These are phyloP conservation scores for Nidula niveotomentosa DNA, from an alignment of 1,284 basidiomycete species.

Conservation along the genomic window DNA sequence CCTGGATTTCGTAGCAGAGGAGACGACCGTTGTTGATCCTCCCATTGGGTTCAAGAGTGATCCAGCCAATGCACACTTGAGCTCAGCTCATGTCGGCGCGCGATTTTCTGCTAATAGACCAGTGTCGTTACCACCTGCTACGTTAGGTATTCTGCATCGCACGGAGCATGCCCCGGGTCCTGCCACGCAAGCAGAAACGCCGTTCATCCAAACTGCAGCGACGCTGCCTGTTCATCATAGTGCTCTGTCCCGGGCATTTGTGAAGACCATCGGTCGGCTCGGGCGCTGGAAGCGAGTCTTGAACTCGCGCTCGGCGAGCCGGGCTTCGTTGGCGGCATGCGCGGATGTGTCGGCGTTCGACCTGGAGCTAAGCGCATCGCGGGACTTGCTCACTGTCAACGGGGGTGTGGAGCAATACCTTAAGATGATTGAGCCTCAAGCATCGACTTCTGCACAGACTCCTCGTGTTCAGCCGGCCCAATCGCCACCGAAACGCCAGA, in stretches of 20 bases:
- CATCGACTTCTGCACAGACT: no score
- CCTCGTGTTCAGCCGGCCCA: background rate
- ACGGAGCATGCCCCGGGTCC: constrained; percentile 37
- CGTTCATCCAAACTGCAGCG: constrained; percentile 37
- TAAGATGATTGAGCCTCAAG: constrained; percentile 47
- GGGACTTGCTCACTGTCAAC: constrained; percentile 57
- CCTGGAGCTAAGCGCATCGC: constrained; percentile 55
- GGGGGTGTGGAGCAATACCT: constrained; percentile 69
- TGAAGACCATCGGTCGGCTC: constrained; percentile 78
- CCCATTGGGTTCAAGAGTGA: constrained; percentile 14
- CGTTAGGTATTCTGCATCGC: constrained; percentile 41
- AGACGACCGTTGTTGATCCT: constrained; percentile 11
- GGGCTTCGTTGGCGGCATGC: constrained; percentile 40
- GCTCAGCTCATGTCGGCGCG: constrained; percentile 32
- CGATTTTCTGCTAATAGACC: constrained; percentile 36
- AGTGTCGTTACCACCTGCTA: constrained; percentile 44
- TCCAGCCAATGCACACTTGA: constrained; percentile 41
- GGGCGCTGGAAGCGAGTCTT: constrained; percentile 82
- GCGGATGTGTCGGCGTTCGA: constrained; percentile 68
- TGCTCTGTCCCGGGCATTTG: constrained; percentile 72
- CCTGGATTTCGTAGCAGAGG: constrained; percentile 63
- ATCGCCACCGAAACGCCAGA: background rate
- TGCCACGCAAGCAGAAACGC: constrained; percentile 23
- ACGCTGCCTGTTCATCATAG: constrained; percentile 58
- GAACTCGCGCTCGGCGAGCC: constrained; percentile 45